These are phyloP conservation scores for Kentomonas sorsogonicus DNA, from an alignment of 208 protist genomes.

Conservation along the genomic window DNA sequence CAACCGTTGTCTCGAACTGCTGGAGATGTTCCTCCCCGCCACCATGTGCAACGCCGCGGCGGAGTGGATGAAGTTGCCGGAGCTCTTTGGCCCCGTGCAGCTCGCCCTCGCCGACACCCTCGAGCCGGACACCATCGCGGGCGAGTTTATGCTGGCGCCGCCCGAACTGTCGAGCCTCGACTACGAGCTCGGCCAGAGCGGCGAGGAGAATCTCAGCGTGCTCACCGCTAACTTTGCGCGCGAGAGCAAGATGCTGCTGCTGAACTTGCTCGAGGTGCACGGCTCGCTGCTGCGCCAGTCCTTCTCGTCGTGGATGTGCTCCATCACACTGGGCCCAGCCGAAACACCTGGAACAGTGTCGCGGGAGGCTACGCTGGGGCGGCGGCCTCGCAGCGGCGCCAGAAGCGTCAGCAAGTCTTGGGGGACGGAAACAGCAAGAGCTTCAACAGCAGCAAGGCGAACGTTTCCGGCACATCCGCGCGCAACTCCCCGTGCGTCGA, in stretches of 20 bases:
- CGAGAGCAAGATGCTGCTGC: constrained; percentile 59
- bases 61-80: too few species aligned
- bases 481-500: constrained; percentile 28
- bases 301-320: constrained; percentile 50
- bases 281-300: constrained; percentile 38
- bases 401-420: too few species aligned
- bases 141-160: constrained; percentile 37
- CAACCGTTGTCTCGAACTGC: too few species aligned
- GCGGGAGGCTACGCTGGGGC: too few species aligned
- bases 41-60: too few species aligned
- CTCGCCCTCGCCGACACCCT: constrained; percentile 10
- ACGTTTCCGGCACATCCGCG: background rate
- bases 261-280: constrained; percentile 79
- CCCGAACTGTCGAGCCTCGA: constrained; percentile 68
- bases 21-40: too few species aligned
- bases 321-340: too few species aligned
- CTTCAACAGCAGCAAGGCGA: too few species aligned
- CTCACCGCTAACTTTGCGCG: background rate
- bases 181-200: constrained; percentile 20
- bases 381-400: too few species aligned
- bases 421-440: too few species aligned
- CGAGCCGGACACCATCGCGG: constrained; percentile 45
- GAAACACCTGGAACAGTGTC: too few species aligned
- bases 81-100: too few species aligned
- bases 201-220: background rate